Evolutionary conservation across 2,329 filamentous ascomycete genomes (phyloP), one percentile per base, ranked within the genome.

Genomic region (Fusarium setosum): DNA sequence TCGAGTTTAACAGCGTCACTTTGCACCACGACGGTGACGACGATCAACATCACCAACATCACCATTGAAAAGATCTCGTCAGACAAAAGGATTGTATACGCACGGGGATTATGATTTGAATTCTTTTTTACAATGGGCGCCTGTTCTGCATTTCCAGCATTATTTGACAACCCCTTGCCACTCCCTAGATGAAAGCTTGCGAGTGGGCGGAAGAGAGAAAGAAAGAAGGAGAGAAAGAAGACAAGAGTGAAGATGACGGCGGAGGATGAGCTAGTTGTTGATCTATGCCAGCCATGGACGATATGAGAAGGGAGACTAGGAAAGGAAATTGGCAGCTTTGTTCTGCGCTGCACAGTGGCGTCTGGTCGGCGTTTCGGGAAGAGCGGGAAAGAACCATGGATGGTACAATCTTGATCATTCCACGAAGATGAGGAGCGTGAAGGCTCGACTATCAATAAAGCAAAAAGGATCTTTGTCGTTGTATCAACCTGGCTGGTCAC

Each of bases 1-100:
- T 97, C 79, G 96, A 98, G 78, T 99, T 99, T 80, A 99, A 98
- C 83, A 97, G 93, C 75, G 94, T 99, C 38, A 99, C 96, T 49
- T 83, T 99, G 63, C 95, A 98, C 78, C 96, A 99, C 75, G 96
- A 98, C 56, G 96, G 94, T 15, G 95, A 97, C 70, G 92, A 94
- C 48, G 83, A 89, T 56, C 67, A 67, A 42, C 75, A 80, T 52
- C 73, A 58, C 20, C 59, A 61, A 24, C 48, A 54, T 17, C 51
- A 61, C 29, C 61, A 61, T 6, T 59, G 44, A 70, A 34, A 35
- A 45, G 38, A 35, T 42, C 34, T 35, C 35, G 23, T 11, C 18
- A 4, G n/a, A n/a, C n/a, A 17, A 23, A 37, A 32, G 44, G 12
- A 31, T 45, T 45, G 40, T 32, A 72, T 61, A 69, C 67, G 62